These are phyloP conservation scores for Tagetes erecta DNA, from an alignment of 129 eudicot genomes.

Conservation along the genomic window DNA sequence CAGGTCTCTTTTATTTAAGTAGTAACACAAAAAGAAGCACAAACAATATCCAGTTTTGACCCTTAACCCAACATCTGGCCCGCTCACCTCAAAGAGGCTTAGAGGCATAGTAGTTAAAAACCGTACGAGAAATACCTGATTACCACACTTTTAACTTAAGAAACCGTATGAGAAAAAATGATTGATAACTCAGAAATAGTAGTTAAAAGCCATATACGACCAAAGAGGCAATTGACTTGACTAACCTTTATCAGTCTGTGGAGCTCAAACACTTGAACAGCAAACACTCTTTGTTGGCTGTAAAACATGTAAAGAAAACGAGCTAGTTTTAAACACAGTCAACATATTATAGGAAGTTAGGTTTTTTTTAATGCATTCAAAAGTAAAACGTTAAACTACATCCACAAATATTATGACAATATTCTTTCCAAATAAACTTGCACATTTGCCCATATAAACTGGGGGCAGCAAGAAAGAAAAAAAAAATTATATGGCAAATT, in stretches of 20 bases:
- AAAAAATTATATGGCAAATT: no score
- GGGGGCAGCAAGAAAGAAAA: background rate
- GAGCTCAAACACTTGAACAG: slow-evolving; percentile 95
- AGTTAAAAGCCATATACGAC: slow-evolving; percentile 1
- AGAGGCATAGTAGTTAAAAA: background rate
- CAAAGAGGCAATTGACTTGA: background rate
- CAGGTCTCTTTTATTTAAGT: background rate
- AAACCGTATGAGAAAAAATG: background rate
- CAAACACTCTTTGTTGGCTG: slow-evolving; percentile 95
- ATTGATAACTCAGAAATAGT: background rate
- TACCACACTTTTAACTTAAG: background rate
- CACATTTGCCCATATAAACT: background rate
- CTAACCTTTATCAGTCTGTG: slow-evolving; percentile 85
- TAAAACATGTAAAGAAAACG: slow-evolving; percentile 23
- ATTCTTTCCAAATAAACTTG: background rate
- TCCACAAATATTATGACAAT: background rate
- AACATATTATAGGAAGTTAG: background rate
- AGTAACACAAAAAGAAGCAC: background rate
- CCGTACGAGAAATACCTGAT: background rate
- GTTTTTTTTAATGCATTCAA: no score
- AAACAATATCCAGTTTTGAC: background rate
- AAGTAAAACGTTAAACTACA: background rate
- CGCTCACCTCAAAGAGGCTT: background rate
- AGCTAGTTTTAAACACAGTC: background rate
- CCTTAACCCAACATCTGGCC: background rate